Conservation (phyloP, 345 rosid species). For the Schrenkiella parvula region DNA sequence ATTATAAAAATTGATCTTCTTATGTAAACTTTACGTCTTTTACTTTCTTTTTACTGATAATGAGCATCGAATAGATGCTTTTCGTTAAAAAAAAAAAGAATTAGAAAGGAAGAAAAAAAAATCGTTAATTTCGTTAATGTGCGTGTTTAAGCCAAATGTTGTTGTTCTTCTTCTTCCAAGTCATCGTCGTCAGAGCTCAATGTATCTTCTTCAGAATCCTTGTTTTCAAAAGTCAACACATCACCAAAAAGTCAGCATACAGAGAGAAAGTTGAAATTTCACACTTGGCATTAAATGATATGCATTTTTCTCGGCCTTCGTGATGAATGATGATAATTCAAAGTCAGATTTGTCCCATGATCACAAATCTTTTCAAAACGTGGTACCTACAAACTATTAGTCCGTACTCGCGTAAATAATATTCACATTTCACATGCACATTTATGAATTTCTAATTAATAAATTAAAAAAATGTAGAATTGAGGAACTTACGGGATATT, state of each 20-base stretch:
- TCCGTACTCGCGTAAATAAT: constrained; percentile 4
- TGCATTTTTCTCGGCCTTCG: neutral
- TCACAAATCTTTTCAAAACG: constrained; percentile 24
- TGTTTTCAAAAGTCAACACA: constrained; percentile 7
- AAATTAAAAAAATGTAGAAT: neutral
- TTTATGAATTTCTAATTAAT: too few relatives aligned
- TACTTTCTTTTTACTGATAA: neutral
- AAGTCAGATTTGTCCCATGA: constrained; percentile 20
- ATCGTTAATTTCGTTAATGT: neutral
- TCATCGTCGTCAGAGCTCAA: constrained; percentile 29
- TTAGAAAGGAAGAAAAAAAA: neutral
- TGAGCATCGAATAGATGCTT: constrained; percentile 29
- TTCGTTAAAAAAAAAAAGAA: neutral
- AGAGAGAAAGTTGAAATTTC: constrained; percentile 5
- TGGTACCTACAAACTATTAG: constrained; percentile 13
- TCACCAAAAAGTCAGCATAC: constrained; percentile 7
- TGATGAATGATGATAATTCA: neutral
- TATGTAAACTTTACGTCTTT: neutral
- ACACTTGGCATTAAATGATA: constrained; percentile 20
- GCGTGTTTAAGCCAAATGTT: constrained; percentile 27
- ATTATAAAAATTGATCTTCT: neutral
- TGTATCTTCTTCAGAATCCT: constrained; percentile 40
- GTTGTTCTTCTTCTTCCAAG: constrained; percentile 27
- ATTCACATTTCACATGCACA: constrained; percentile 41
- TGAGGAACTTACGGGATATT: constrained; percentile 18